Percentiles rank a stretch among this genome's conserved stretches.
Evolutionary conservation across 192 early-diverging fungal species (phyloP).

Genomic region (Glomus cerebriforme): DNA sequence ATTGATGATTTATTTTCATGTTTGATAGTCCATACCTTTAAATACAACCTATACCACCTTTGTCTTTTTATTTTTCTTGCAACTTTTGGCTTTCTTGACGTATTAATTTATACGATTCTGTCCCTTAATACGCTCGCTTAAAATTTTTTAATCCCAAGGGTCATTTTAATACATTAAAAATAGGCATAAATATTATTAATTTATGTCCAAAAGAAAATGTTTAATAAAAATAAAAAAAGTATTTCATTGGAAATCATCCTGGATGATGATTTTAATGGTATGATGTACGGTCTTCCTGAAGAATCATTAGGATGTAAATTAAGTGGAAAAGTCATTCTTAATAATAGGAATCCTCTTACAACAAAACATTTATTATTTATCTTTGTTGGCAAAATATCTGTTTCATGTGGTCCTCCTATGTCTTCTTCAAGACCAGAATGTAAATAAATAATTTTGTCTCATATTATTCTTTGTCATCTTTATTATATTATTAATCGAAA

Average conservation of each 20-base stretch:
- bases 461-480: not conserved
- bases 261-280: slow-evolving; percentile 12
- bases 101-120: too few relatives aligned
- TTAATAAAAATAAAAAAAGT: not conserved
- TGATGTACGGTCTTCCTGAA: slow-evolving; percentile 7
- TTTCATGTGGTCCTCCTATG: slow-evolving; percentile 19
- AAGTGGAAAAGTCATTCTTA: slow-evolving; percentile 7
- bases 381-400: not conserved
- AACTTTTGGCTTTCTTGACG: too few relatives aligned
- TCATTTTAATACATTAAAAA: too few relatives aligned
- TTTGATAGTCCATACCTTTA: too few relatives aligned
- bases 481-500: not conserved
- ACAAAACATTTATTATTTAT: slow-evolving; percentile 12
- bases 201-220: too few relatives aligned
- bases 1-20: too few relatives aligned
- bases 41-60: too few relatives aligned
- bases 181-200: too few relatives aligned
- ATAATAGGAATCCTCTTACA: not conserved
- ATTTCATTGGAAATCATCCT: slow-evolving; percentile 9
- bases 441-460: not conserved
- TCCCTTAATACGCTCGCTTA: too few relatives aligned
- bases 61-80: too few relatives aligned
- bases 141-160: too few relatives aligned
- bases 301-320: slow-evolving; percentile 20
- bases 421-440: slow-evolving; percentile 12